These are phyloP conservation scores for Lyophyllum decastes DNA, from an alignment of 768 basidiomycete species.

Conservation along the genomic window DNA sequence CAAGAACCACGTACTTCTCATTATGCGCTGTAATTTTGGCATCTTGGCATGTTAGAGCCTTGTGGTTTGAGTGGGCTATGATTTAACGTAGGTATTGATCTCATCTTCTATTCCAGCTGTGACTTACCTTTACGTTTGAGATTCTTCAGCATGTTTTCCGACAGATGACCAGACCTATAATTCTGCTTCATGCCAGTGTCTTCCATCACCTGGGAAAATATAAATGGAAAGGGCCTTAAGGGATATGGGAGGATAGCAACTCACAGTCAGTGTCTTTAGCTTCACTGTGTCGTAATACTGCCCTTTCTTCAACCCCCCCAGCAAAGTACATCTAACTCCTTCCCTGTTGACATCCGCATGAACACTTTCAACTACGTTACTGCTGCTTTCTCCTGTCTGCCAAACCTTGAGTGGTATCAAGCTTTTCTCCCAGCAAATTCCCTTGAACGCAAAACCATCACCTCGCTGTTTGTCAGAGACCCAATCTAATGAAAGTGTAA, in stretches of 20 bases:
- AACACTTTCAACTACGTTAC: background rate
- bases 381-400: background rate
- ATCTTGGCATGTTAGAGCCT: background rate
- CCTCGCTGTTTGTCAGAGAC: background rate
- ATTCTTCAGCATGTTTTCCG: slow-evolving; percentile 12
- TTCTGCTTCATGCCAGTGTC: background rate
- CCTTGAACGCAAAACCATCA: background rate
- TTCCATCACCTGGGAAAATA: slow-evolving; percentile 7
- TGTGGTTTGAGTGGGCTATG: background rate
- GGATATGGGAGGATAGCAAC: background rate
- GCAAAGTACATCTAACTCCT: background rate
- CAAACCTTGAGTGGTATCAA: background rate
- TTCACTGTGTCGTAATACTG: background rate
- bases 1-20: background rate
- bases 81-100: too few relatives aligned
- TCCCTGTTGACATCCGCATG: slow-evolving; percentile 2
- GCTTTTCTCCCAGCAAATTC: background rate
- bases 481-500: background rate
- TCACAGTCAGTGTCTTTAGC: background rate
- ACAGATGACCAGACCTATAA: slow-evolving; percentile 14
- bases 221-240: background rate
- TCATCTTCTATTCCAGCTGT: too few relatives aligned
- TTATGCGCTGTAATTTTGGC: background rate
- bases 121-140: slow-evolving; percentile 11
- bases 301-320: background rate